Percentiles rank a stretch among this genome's conserved stretches.
phyloP scores from a whole-genome alignment of 805 yeast genomes.

The Yamadazyma tumulicola region DNA sequence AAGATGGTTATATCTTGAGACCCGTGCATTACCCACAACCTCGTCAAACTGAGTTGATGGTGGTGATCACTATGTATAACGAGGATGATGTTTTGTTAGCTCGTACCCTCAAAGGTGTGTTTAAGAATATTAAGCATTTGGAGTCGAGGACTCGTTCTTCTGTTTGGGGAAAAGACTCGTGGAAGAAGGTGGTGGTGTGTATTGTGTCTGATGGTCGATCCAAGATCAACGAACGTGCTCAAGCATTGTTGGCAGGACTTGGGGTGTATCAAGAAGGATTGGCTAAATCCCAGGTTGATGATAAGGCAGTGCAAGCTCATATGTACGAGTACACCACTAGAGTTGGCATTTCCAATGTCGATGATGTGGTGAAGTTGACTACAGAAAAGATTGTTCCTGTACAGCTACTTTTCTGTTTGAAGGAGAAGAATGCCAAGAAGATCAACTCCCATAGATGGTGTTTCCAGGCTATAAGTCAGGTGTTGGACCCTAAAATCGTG shows the following conservation, averaged over 20 bases:
- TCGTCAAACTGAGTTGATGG: constrained; percentile 57
- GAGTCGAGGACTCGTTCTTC: constrained; percentile 45
- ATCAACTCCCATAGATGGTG: constrained; percentile 70
- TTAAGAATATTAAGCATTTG: constrained; percentile 60
- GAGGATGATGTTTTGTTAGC: constrained; percentile 63
- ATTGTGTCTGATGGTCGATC: constrained; percentile 64
- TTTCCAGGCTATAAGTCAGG: constrained; percentile 59
- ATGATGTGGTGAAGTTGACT: constrained; percentile 52
- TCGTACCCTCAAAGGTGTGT: constrained; percentile 59
- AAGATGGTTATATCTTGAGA: constrained; percentile 54
- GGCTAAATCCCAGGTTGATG: constrained; percentile 58
- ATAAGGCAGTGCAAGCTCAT: constrained; percentile 59
- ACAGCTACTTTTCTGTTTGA: constrained; percentile 57
- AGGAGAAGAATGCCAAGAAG: constrained; percentile 61
- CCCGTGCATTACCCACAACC: constrained; percentile 51
- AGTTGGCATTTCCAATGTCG: constrained; percentile 44
- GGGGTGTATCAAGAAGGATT: constrained; percentile 67
- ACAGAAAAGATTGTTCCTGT: constrained; percentile 58
- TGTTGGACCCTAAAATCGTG: constrained; percentile 55
- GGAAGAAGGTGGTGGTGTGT: constrained; percentile 63
- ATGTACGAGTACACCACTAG: constrained; percentile 64
- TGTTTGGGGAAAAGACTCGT: constrained; percentile 46
- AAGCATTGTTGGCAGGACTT: constrained; percentile 60
- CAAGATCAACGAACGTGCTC: constrained; percentile 59
- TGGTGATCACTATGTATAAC: constrained; percentile 64